Percentiles rank a stretch among this genome's conserved stretches.
These are phyloP conservation scores for Boletus smithii DNA, from an alignment of 1,284 basidiomycete genomes.

Conservation along the genomic window DNA sequence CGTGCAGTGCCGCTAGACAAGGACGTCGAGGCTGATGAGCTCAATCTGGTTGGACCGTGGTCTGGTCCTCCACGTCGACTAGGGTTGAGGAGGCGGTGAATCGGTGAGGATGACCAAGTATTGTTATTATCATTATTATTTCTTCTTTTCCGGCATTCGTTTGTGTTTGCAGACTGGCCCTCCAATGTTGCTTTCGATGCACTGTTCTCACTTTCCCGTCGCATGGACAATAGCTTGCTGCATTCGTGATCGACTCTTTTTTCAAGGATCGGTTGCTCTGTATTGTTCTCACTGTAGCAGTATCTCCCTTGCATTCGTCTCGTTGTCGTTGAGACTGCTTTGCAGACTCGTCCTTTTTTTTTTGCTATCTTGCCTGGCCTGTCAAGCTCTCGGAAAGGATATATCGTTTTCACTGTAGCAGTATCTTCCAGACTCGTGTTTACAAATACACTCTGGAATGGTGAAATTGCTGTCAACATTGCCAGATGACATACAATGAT, in stretches of 20 bases:
- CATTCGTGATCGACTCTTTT: not conserved
- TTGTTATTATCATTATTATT: not conserved
- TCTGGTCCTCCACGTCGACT: constrained; percentile 9
- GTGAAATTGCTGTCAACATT: not conserved
- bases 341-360: no score
- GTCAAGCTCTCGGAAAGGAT: not conserved
- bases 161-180: not conserved
- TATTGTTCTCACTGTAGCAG: constrained; percentile 5
- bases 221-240: constrained; percentile 5
- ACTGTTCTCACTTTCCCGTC: constrained; percentile 1
- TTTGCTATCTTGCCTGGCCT: not conserved
- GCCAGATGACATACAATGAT: not conserved
- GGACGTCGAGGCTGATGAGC: constrained; percentile 17
- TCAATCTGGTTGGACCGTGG: constrained; percentile 31
- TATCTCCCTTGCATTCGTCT: not conserved
- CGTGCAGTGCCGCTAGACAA: constrained; percentile 5
- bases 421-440: no score
- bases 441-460: not conserved
- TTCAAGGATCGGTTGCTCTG: not conserved
- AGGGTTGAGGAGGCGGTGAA: constrained; percentile 15
- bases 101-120: not conserved
- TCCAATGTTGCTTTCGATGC: not conserved
- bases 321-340: no score
- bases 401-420: not conserved
- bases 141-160: not conserved